Conservation (phyloP, 495 filamentous ascomycete species). For the Annulohypoxylon nitens region DNA sequence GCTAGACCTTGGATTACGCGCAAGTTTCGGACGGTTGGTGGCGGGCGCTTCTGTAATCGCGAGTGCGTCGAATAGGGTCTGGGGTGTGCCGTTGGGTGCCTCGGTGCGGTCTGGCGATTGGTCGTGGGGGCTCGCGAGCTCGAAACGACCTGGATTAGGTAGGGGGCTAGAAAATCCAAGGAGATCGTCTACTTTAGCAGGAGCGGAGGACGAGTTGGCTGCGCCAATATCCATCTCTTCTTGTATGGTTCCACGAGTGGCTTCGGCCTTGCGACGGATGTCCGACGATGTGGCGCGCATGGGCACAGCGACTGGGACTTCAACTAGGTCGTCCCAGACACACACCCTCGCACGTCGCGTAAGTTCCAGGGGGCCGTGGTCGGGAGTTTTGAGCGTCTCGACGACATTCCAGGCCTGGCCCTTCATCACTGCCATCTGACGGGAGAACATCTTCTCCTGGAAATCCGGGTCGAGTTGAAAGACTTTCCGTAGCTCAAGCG, state of each 20-base stretch:
- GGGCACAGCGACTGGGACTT: conserved; percentile 93
- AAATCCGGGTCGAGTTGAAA: conserved; percentile 96
- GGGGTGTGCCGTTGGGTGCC: conserved; percentile 24
- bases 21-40: conserved; percentile 16
- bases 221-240: conserved; percentile 95
- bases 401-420: conserved; percentile 99
- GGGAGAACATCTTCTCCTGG: conserved; percentile 96
- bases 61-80: conserved; percentile 36
- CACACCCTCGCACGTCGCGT: conserved; percentile 91
- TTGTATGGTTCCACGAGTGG: conserved; percentile 57
- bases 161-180: conserved; percentile 74
- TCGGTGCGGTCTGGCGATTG: conserved; percentile 45
- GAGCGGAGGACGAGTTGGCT: conserved; percentile 68
- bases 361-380: conserved; percentile 94
- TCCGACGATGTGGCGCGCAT: conserved; percentile 85
- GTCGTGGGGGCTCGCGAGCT: conserved; percentile 70
- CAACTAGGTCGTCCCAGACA: conserved; percentile 98
- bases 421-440: conserved; percentile 98
- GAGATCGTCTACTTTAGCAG: conserved; percentile 68
- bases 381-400: conserved; percentile 90
- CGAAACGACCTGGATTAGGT: conserved; percentile 88
- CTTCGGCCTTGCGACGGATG: conserved; percentile 71
- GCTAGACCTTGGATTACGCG: conserved; percentile 39
- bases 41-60: conserved; percentile 22
- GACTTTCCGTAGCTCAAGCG: conserved; percentile 81